Conservation (phyloP, 768 basidiomycete genomes). For the Tricholoma hemisulphureum region DNA sequence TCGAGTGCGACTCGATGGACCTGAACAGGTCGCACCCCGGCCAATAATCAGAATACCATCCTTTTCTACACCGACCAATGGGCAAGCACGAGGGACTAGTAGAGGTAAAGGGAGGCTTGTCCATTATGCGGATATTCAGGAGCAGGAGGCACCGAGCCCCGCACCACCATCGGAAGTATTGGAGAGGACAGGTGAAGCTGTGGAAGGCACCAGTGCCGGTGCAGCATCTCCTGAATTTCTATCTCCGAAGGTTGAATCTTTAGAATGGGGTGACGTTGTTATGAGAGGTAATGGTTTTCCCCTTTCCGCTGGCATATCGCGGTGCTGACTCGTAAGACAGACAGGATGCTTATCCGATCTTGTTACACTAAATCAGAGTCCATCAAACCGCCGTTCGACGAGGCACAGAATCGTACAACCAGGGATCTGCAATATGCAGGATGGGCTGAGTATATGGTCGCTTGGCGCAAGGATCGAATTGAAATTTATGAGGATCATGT, state of each 20-base stretch:
- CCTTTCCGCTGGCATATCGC: not conserved
- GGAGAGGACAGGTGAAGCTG: constrained; percentile 51
- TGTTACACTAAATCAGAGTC: constrained; percentile 58
- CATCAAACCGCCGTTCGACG: constrained; percentile 58
- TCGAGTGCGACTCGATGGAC: not conserved
- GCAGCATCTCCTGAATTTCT: constrained; percentile 32
- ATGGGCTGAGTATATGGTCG: constrained; percentile 83
- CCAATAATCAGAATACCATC: constrained; percentile 19
- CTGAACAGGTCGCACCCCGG: constrained; percentile 13
- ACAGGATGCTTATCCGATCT: constrained; percentile 85
- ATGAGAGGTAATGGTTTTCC: constrained; percentile 58
- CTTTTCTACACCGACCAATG: constrained; percentile 11
- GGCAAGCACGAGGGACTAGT: constrained; percentile 5
- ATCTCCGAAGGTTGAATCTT: constrained; percentile 18
- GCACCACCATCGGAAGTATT: constrained; percentile 68
- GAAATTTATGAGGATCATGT: constrained; percentile 90
- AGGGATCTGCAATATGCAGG: constrained; percentile 60
- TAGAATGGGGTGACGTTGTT: constrained; percentile 52
- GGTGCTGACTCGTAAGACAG: constrained; percentile 36
- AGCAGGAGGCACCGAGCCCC: constrained; percentile 23
- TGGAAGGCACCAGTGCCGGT: constrained; percentile 64
- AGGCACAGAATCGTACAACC: constrained; percentile 62
- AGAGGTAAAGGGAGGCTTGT: constrained; percentile 37
- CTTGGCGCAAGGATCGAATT: constrained; percentile 73
- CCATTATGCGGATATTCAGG: constrained; percentile 35